These are phyloP conservation scores for Knoxdaviesia capensis DNA, from an alignment of 2,329 filamentous ascomycete species.

Conservation along the genomic window DNA sequence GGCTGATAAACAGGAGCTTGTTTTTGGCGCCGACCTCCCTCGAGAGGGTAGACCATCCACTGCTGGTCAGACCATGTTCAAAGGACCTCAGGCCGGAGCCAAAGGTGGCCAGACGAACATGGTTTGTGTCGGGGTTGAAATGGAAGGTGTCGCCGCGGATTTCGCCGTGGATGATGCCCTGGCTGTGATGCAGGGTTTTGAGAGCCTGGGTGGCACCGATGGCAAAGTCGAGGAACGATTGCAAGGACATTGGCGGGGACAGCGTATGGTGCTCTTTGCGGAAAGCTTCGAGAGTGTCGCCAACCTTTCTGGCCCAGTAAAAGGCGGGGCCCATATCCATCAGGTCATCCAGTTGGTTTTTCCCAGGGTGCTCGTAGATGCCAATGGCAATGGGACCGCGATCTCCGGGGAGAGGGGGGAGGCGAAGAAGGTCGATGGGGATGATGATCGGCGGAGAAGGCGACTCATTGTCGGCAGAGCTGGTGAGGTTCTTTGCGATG, in stretches of 20 bases:
- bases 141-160: slow-evolving; percentile 83
- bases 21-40: slow-evolving; percentile 72
- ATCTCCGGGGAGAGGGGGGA: slow-evolving; percentile 49
- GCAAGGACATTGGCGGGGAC: slow-evolving; percentile 43
- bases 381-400: slow-evolving; percentile 53
- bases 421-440: slow-evolving; percentile 58
- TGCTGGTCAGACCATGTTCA: slow-evolving; percentile 70
- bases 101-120: slow-evolving; percentile 65
- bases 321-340: slow-evolving; percentile 63
- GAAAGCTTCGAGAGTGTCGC: slow-evolving; percentile 26
- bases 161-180: slow-evolving; percentile 76
- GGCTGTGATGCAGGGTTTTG: slow-evolving; percentile 77
- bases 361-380: slow-evolving; percentile 62
- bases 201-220: slow-evolving; percentile 73
- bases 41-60: slow-evolving; percentile 69
- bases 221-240: slow-evolving; percentile 74
- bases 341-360: slow-evolving; percentile 49
- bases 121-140: slow-evolving; percentile 49
- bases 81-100: slow-evolving; percentile 76
- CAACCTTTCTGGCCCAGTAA: slow-evolving; percentile 34
- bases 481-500: slow-evolving; percentile 52
- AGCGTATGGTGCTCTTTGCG: slow-evolving; percentile 25
- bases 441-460: slow-evolving; percentile 47
- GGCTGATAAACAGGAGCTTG: slow-evolving; percentile 80
- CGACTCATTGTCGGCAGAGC: slow-evolving; percentile 50